Base-by-base conservation (phyloP, 2,329 filamentous ascomycete species). In the Colletotrichum navitas region DNA sequence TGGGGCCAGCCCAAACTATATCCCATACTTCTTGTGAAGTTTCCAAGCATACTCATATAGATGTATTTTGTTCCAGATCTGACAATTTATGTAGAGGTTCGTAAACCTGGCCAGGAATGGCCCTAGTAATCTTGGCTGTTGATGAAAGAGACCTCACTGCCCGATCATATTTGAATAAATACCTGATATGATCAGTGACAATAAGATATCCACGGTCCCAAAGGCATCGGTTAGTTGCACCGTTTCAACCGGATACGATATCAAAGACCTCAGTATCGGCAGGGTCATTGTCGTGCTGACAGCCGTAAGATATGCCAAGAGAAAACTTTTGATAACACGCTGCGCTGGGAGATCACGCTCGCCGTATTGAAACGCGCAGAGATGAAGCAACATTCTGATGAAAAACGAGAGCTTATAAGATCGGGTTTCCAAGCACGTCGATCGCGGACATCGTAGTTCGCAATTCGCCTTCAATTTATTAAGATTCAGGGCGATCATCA, bases 1-100 rank as follows among this genome's bases (percentile, higher is more conserved):
- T 76, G 79, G 80, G 80, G 75, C 77, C 78, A 5, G 77, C 45
- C 29, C 78, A 73, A 8, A 80, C 78, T 58, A 80, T 72, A 51
- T 78, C 78, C 78, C 79, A 45, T 80, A 79, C 18, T 75, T 66
- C 10, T 72, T 62, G 32, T 80, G 78, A 2, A 80, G 73, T 26
- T 75, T 51, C 49, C 74, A 71, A 14, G 79, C 52, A n/a, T 80
- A 76, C 11, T 75, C 54, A 39, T 71, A 78, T 2, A 78, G 69
- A 3, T 34, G 34, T 7, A 34, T 34, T 34, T 34, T 34, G 34
- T 34, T 34, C 34, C 34, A 68, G 12, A 73, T 70, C 11, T 74
- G 74, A 6, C 45, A 66, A 2, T 77, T 77, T 3, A 75, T 51
- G 39, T 66, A 59, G 14, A 58, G 73, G 18, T 77, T 78, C 14